A percentile compares a stretch with the other conserved stretches of the same genome.
Conservation (phyloP, 768 basidiomycete species). For the Neoboletus subvelutipes region DNA sequence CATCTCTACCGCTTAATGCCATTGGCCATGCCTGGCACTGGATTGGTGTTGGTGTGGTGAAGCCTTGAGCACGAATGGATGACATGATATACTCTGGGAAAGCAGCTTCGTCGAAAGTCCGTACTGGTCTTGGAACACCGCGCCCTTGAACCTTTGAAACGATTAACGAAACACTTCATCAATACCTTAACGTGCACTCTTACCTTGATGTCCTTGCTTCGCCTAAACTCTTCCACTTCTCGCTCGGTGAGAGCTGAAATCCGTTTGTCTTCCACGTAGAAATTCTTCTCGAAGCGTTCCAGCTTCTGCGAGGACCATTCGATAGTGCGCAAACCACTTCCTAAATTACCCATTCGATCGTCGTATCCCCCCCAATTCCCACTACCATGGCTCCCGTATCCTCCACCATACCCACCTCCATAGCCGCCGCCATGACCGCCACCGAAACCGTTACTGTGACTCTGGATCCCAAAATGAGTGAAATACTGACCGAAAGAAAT, state of each 20-base stretch:
- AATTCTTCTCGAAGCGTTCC: slow-evolving; percentile 95
- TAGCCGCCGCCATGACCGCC: slow-evolving; percentile 37
- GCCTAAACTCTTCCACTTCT: slow-evolving; percentile 87
- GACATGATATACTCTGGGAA: slow-evolving; percentile 96
- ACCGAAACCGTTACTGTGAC: slow-evolving; percentile 35
- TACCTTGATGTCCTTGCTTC: slow-evolving; percentile 85
- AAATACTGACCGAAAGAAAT: not conserved
- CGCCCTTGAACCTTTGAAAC: slow-evolving; percentile 76
- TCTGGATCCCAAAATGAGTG: slow-evolving; percentile 18
- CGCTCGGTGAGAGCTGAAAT: slow-evolving; percentile 74
- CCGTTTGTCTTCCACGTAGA: slow-evolving; percentile 88
- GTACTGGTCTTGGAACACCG: slow-evolving; percentile 84
- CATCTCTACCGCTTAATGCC: slow-evolving; percentile 91
- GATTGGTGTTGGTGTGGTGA: slow-evolving; percentile 87
- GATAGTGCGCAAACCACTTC: slow-evolving; percentile 75
- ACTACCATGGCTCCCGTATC: slow-evolving; percentile 29
- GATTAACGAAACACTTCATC: not conserved
- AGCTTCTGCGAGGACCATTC: slow-evolving; percentile 81
- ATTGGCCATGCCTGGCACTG: slow-evolving; percentile 99
- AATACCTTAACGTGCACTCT: slow-evolving; percentile 6
- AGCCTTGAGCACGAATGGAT: slow-evolving; percentile 93
- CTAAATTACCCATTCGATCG: slow-evolving; percentile 80
- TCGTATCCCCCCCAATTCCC: slow-evolving; percentile 39
- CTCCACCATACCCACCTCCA: slow-evolving; percentile 27
- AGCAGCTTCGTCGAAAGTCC: slow-evolving; percentile 89